Percentiles rank a stretch among this genome's conserved stretches.
These are phyloP conservation scores for Sporopachydermia quercuum DNA, from an alignment of 805 yeast genomes.

Conservation along the genomic window DNA sequence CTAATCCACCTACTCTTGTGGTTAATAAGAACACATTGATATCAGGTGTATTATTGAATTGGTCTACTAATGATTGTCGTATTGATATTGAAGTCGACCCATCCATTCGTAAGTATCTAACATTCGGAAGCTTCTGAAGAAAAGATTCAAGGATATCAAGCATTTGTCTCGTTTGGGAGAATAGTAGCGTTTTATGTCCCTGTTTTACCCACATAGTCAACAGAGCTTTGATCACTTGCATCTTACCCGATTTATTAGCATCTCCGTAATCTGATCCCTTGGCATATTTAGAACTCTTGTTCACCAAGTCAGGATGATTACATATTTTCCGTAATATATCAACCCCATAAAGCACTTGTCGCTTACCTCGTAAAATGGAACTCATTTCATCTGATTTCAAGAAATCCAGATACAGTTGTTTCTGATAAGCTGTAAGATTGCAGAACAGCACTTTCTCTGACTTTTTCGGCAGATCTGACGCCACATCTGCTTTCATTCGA, in stretches of 20 bases:
- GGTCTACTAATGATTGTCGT: slow-evolving; percentile 70
- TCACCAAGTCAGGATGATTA: slow-evolving; percentile 84
- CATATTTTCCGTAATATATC: slow-evolving; percentile 85
- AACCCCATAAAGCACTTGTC: slow-evolving; percentile 79
- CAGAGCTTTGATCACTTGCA: slow-evolving; percentile 74
- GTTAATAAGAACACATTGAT: slow-evolving; percentile 66
- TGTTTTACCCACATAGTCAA: slow-evolving; percentile 63
- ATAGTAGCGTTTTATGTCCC: slow-evolving; percentile 68
- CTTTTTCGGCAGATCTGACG: slow-evolving; percentile 85
- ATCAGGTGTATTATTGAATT: slow-evolving; percentile 47
- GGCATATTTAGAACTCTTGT: slow-evolving; percentile 23
- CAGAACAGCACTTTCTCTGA: slow-evolving; percentile 91
- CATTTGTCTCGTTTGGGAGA: slow-evolving; percentile 92
- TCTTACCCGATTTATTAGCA: slow-evolving; percentile 58
- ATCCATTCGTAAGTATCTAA: slow-evolving; percentile 74
- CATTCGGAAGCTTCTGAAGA: slow-evolving; percentile 26
- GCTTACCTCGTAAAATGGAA: slow-evolving; percentile 56
- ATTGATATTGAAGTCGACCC: slow-evolving; percentile 73
- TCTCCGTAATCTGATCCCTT: slow-evolving; percentile 25
- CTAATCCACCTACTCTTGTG: slow-evolving; percentile 92
- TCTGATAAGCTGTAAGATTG: slow-evolving; percentile 63
- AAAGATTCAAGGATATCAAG: slow-evolving; percentile 70
- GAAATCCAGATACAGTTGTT: slow-evolving; percentile 58
- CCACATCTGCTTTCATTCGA: slow-evolving; percentile 86
- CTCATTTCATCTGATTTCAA: slow-evolving; percentile 60